Evolutionary conservation across 805 yeast species (phyloP).

Genomic region (Maudiozyma turicensis): DNA sequence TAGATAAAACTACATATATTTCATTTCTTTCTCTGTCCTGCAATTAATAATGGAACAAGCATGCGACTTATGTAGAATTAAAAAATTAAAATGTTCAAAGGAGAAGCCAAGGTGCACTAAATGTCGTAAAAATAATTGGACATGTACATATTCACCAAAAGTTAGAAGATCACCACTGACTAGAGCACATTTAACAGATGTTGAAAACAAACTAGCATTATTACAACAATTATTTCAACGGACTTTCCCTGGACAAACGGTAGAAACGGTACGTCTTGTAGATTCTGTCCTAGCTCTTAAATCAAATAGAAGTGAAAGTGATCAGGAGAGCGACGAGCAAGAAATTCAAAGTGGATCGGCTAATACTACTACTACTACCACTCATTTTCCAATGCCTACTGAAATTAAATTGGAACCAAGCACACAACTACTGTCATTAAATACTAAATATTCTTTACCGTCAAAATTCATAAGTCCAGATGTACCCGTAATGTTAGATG

Average conservation of each 20-base stretch:
- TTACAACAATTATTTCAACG: constrained; percentile 37
- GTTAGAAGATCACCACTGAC: constrained; percentile 74
- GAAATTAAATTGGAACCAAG: neutral
- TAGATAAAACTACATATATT: neutral
- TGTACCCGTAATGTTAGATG: constrained; percentile 14
- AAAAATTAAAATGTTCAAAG: constrained; percentile 75
- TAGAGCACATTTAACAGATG: constrained; percentile 67
- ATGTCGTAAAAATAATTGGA: constrained; percentile 63
- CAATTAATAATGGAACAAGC: constrained; percentile 17
- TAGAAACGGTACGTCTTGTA: constrained; percentile 29
- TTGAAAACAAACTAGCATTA: constrained; percentile 47
- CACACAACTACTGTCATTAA: neutral
- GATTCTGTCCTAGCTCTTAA: neutral
- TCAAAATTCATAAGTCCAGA: neutral
- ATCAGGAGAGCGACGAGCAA: neutral
- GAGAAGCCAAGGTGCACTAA: constrained; percentile 68
- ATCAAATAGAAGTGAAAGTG: neutral
- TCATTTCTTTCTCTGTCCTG: neutral
- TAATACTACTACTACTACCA: neutral
- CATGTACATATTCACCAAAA: constrained; percentile 70
- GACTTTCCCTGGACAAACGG: constrained; percentile 37
- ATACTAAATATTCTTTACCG: neutral
- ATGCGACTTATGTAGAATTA: constrained; percentile 75
- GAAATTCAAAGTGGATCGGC: neutral
- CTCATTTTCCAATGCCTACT: neutral